Base-by-base conservation (phyloP, 2,329 filamentous ascomycete genomes). In the Monosporascus ibericus region DNA sequence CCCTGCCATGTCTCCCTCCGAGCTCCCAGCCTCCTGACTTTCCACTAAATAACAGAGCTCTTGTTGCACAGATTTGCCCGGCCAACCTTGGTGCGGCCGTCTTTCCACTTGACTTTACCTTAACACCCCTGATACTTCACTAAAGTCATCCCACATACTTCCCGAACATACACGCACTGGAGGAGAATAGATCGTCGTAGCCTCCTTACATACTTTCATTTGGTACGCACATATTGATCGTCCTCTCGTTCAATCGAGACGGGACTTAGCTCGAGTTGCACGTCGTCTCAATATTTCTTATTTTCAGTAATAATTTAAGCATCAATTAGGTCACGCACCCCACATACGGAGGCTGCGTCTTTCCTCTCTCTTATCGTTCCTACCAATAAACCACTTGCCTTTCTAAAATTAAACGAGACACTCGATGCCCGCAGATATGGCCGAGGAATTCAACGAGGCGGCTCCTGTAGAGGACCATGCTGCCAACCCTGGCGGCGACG, bases 401-500 rank as follows among this genome's bases (percentile, higher is more conserved):
- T 42, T 8, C 17, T 20, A 11, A 5, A 42, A 42, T 20, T 18
- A 42, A 22, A 7, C 39, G 39, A 42, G 22, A 24, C 39, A 42
- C 24, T 20, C 39, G 18, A 42, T 9, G 6, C 30, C 30, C 9
- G 30, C 30, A 27, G 39, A 37, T 5, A 67, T 67, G 65, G 62
- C 64, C 46, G 63, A 66, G 17, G 63, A 65, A 51, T 60, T 64
- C 54, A 49, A 57, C 51, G 63, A 68, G 11, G 62, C 64, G 6
- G 57, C 53, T 3, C 44, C 57, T 20, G 30, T 62, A 36, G 65
- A 63, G 48, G 67, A 67, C n/a, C 60, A 65, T 49, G 55, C 57
- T 14, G 50, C 54, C 3, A 67, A 66, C 49, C 60, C 63, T 14
- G 64, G 58, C 37, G 70, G 57, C 37, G 70, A 74, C 24, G 67